Percentiles rank a stretch among this genome's conserved stretches.
Evolutionary conservation across 2,329 filamentous ascomycete species (phyloP).

Genomic region (Cercospora sesami): DNA sequence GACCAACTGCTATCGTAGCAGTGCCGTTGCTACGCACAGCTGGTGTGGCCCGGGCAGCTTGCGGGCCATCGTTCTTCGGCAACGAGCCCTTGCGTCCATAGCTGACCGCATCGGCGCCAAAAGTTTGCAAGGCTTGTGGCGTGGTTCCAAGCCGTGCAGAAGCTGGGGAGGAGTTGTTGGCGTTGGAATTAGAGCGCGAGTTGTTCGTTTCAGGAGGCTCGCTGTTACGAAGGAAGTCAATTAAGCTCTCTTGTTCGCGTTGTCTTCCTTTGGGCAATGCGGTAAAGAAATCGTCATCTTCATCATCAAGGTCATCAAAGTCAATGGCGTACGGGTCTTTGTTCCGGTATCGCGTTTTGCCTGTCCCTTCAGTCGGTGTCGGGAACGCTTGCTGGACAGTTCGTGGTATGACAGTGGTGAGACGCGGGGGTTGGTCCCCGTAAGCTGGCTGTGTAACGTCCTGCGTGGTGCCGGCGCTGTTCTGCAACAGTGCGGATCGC

Average conservation of each 20-base stretch:
- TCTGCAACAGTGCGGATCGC: slow-evolving; percentile 32
- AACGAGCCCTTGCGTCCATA: slow-evolving; percentile 21
- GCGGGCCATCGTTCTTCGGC: slow-evolving; percentile 16
- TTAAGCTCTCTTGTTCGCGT: slow-evolving; percentile 62
- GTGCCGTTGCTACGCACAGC: slow-evolving; percentile 14
- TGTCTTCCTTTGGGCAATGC: slow-evolving; percentile 45
- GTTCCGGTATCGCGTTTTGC: slow-evolving; percentile 69
- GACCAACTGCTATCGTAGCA: slow-evolving; percentile 21
- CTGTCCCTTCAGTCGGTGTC: slow-evolving; percentile 32
- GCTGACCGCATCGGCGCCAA: slow-evolving; percentile 25
- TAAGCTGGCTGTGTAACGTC: slow-evolving; percentile 19
- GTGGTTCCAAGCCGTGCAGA: slow-evolving; percentile 11
- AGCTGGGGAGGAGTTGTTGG: neutral
- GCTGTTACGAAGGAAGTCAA: slow-evolving; percentile 71
- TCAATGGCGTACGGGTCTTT: slow-evolving; percentile 95
- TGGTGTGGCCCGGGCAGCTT: slow-evolving; percentile 1
- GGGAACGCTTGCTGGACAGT: slow-evolving; percentile 6
- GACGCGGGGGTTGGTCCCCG: slow-evolving; percentile 20
- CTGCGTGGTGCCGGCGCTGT: slow-evolving; percentile 21
- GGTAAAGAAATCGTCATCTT: slow-evolving; percentile 46
- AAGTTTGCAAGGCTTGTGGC: slow-evolving; percentile 16
- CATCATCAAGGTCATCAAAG: slow-evolving; percentile 53
- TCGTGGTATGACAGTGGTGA: slow-evolving; percentile 16
- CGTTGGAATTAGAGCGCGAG: slow-evolving; percentile 9
- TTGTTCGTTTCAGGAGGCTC: slow-evolving; percentile 55